Evolutionary conservation across 345 rosid species (phyloP).

Genomic region (Eutrema yunnanense): DNA sequence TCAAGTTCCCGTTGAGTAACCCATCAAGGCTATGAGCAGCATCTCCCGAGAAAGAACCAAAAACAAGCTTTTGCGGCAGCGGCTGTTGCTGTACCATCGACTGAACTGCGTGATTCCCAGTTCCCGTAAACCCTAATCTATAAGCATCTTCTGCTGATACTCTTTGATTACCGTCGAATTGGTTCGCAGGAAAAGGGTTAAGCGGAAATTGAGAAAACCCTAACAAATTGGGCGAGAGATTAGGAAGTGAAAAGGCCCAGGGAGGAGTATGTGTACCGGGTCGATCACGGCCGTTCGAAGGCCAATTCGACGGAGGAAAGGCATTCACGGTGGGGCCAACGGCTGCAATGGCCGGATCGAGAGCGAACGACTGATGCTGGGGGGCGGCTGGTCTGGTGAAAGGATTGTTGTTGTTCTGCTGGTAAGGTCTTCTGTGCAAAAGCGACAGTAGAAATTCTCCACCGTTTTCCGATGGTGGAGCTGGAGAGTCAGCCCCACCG

Average conservation of each 20-base stretch:
- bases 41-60: slow-evolving; percentile 57
- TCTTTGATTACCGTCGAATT: slow-evolving; percentile 32
- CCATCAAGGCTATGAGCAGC: slow-evolving; percentile 32
- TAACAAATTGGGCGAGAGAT: slow-evolving; percentile 35
- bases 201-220: slow-evolving; percentile 48
- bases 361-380: slow-evolving; percentile 20
- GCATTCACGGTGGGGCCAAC: slow-evolving; percentile 50
- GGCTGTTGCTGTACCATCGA: slow-evolving; percentile 27
- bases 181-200: slow-evolving; percentile 26
- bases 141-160: slow-evolving; percentile 37
- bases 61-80: slow-evolving; percentile 34
- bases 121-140: slow-evolving; percentile 43
- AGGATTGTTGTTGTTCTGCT: slow-evolving; percentile 19
- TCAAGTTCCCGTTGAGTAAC: slow-evolving; percentile 24
- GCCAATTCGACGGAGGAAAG: slow-evolving; percentile 31
- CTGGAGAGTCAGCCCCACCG: slow-evolving; percentile 50
- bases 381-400: slow-evolving; percentile 18
- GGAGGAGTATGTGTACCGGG: slow-evolving; percentile 28
- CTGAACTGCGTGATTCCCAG: slow-evolving; percentile 28
- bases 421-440: slow-evolving; percentile 48
- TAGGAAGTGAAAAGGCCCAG: slow-evolving; percentile 38
- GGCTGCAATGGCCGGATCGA: slow-evolving; percentile 87
- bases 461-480: slow-evolving; percentile 42
- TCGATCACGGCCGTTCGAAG: slow-evolving; percentile 42
- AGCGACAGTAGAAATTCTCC: slow-evolving; percentile 80